Percentiles rank a stretch among this genome's conserved stretches.
Conservation (phyloP, 768 basidiomycete species). For the Mycena alexandri region DNA sequence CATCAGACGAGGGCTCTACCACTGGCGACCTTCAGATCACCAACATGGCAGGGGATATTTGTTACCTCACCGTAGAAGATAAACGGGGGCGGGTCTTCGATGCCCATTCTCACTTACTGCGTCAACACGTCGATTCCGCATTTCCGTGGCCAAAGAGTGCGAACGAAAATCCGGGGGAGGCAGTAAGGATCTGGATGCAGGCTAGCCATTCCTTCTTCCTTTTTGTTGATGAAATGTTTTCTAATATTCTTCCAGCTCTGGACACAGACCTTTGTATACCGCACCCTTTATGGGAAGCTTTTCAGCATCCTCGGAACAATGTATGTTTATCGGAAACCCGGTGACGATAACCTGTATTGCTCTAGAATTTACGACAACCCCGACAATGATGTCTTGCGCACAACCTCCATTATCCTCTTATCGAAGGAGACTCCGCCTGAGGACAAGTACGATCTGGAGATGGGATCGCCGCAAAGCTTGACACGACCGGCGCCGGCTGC, state of each 20-base stretch:
- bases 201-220: neutral
- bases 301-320: slow-evolving; percentile 1
- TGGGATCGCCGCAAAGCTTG: no score
- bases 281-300: slow-evolving; percentile 1
- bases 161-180: neutral
- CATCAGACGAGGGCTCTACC: neutral
- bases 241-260: neutral
- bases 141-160: slow-evolving; percentile 6
- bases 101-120: neutral
- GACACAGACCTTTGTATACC: neutral
- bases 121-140: neutral
- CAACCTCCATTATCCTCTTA: neutral
- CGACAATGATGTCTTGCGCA: slow-evolving; percentile 3
- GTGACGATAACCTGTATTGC: neutral
- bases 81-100: slow-evolving; percentile 1
- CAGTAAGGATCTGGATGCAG: slow-evolving; percentile 15
- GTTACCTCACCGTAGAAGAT: slow-evolving; percentile 7
- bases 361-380: slow-evolving; percentile 1
- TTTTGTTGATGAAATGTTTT: neutral
- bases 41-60: neutral
- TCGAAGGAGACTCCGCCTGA: neutral
- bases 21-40: slow-evolving; percentile 2
- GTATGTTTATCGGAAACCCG: slow-evolving; percentile 4
- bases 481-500: no score
- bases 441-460: no score